A percentile compares a stretch with the other conserved stretches of the same genome.
phyloP scores from a whole-genome alignment of 257 asterid genomes.

The Przewalskia tangutica region DNA sequence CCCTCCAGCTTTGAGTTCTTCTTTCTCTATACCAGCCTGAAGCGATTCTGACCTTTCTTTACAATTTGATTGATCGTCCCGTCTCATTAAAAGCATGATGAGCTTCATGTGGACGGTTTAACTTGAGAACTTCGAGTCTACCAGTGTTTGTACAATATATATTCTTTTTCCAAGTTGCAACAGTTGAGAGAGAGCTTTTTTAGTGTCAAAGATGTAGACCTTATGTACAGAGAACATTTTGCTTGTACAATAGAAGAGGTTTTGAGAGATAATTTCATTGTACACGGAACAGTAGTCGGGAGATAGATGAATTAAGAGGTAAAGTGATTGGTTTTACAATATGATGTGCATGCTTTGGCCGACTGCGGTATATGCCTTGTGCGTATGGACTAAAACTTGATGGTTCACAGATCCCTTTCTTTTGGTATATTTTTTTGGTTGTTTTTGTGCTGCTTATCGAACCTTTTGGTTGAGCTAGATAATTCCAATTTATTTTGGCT shows the following conservation, averaged over 20 bases:
- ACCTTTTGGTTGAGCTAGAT: background rate
- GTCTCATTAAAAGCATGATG: background rate
- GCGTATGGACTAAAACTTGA: background rate
- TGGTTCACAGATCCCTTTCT: background rate
- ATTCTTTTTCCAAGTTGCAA: background rate
- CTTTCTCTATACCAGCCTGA: constrained; percentile 74
- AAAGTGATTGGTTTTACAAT: background rate
- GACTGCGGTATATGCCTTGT: background rate
- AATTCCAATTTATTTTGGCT: background rate
- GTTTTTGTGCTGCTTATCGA: background rate
- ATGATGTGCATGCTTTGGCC: background rate
- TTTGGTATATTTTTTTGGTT: background rate
- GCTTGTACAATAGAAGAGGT: constrained; percentile 9
- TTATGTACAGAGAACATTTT: constrained; percentile 3
- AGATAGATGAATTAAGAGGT: background rate
- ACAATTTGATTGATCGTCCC: background rate
- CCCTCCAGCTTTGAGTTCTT: constrained; percentile 90
- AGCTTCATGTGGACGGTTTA: background rate
- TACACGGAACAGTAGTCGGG: background rate
- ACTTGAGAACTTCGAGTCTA: background rate
- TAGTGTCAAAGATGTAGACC: background rate
- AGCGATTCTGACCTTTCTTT: background rate
- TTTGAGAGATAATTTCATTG: background rate
- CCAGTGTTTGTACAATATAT: constrained; percentile 6
- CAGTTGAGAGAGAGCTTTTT: background rate